phyloP scores from a whole-genome alignment of 2,329 filamentous ascomycete species.

The Colletotrichum graminicola region DNA sequence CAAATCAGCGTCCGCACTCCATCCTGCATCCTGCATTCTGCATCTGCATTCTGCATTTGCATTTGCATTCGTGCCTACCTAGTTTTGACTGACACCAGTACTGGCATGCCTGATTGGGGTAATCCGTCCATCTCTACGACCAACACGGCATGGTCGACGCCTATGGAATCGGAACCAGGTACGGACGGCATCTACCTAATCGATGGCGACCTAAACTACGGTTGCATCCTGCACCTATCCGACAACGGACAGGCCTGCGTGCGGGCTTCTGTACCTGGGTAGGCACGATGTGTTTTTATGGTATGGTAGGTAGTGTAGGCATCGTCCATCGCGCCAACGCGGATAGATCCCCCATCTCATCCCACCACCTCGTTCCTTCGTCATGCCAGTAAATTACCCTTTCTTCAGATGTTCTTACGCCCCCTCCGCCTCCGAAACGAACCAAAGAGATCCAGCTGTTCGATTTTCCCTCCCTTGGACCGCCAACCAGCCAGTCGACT shows the following conservation, averaged over 20 bases:
- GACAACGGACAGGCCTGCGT: neutral
- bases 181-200: neutral
- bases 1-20: neutral
- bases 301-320: no score
- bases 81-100: neutral
- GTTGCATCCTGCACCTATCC: slow-evolving; percentile 15
- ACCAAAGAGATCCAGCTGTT: slow-evolving; percentile 24
- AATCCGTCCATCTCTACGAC: slow-evolving; percentile 1
- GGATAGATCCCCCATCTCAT: slow-evolving; percentile 24
- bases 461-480: neutral
- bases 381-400: slow-evolving; percentile 35
- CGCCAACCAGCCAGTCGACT: slow-evolving; percentile 19
- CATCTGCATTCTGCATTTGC: neutral
- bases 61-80: no score
- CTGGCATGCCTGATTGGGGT: slow-evolving; percentile 14
- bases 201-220: neutral
- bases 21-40: neutral
- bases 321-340: slow-evolving; percentile 9
- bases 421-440: slow-evolving; percentile 21
- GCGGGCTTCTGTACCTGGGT: no score
- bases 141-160: neutral
- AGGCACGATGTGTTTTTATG: no score
- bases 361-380: neutral
- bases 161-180: neutral
- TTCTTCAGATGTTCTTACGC: neutral